Conservation (phyloP, 495 filamentous ascomycete genomes). For the Staphylotrichum tortipilum region DNA sequence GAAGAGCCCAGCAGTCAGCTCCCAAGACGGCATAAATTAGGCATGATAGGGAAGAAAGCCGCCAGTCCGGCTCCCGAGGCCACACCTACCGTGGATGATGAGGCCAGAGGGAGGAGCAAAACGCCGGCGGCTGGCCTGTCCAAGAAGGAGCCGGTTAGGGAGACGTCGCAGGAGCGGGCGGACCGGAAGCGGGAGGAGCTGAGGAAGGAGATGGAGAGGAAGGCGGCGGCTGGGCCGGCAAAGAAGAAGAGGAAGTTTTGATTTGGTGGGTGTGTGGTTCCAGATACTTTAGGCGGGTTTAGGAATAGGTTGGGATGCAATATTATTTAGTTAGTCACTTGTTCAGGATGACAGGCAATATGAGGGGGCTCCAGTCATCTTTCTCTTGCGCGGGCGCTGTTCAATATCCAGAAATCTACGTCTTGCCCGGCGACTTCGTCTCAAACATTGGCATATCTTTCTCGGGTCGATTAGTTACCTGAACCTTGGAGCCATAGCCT, state of each 20-base stretch:
- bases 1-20: conserved; percentile 1
- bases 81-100: conserved; percentile 3
- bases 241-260: conserved; percentile 63
- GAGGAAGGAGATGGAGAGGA: conserved; percentile 55
- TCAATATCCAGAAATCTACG: too few species aligned
- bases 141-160: conserved; percentile 16
- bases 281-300: too few species aligned
- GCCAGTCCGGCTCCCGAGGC: conserved; percentile 11
- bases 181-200: conserved; percentile 55
- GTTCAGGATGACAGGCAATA: too few species aligned
- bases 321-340: too few species aligned
- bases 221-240: conserved; percentile 52
- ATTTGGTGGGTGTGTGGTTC: background rate
- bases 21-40: conserved; percentile 24
- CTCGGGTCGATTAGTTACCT: too few species aligned
- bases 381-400: too few species aligned
- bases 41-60: conserved; percentile 27
- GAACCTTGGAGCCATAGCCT: too few species aligned
- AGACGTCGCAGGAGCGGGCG: conserved; percentile 48
- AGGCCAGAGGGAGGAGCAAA: conserved; percentile 14
- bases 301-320: too few species aligned
- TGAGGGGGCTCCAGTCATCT: too few species aligned
- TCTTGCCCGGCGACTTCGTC: too few species aligned
- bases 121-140: background rate
- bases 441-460: too few species aligned